Evolutionary conservation across 2,329 filamentous ascomycete species (phyloP), one percentile per base, ranked within the genome.

Genomic region (Botryotinia calthae): DNA sequence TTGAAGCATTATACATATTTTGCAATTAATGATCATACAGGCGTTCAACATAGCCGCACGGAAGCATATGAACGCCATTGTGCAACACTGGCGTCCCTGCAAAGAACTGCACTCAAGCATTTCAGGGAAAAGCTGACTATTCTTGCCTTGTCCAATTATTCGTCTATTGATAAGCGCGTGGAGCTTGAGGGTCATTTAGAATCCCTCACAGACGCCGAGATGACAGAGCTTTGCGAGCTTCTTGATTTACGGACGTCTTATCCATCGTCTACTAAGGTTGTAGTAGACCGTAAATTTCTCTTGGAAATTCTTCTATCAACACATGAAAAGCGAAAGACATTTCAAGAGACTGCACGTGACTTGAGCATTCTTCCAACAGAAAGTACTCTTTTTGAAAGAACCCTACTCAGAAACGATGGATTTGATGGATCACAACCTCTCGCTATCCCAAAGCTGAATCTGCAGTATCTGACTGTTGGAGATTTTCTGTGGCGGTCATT

Each of bases 401-500:
- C 90, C 40, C 87, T 97, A 70, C 83, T 95, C 72, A 89, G 94
- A 73, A 95, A 95, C 72, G 95, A 98, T 78, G 87, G 86, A 12
- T 98, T 98, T 78, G 91, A 97, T 81, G 95, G 95, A 40, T 94
- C 93, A 37, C 89, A 89, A 65, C 95, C 96, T 8, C 86, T 99
- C 73, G 93, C 96, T 4, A 89, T 99, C 61, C 96, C 96, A 4
- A 99, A 99, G 81, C 84, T 98, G 63, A 99, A 98, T 78, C 85
- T 99, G 42, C 96, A 99, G 80, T 99, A 99, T 82, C 86, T 99
- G 22, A 97, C 95, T 4, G 89, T 97, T 68, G 94, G 94, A 4
- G 96, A 99, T 82, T 99, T 99, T 78, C 84, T 99, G n/a, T 99
- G 95, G 94, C 89, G 97, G 75, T 94, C 95, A 0, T 91, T 98